These are phyloP conservation scores for Hibiscus tridactylites DNA, from an alignment of 345 rosid species.

Conservation along the genomic window DNA sequence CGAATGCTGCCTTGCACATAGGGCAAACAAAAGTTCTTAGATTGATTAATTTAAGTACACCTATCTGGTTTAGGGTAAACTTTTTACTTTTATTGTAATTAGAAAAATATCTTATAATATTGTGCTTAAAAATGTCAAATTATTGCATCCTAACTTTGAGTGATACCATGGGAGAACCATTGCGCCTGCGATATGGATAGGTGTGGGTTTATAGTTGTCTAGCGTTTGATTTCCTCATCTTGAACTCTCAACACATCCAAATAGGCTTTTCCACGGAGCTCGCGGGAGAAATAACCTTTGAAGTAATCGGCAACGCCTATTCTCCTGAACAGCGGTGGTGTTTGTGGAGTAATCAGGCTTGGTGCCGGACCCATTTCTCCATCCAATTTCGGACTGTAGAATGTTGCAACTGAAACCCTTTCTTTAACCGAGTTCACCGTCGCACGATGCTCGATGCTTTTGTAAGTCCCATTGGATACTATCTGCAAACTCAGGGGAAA, in stretches of 20 bases:
- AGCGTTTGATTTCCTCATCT: neutral
- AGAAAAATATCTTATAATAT: too few species aligned
- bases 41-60: too few species aligned
- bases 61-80: too few species aligned
- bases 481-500: neutral
- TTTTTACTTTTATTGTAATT: too few species aligned
- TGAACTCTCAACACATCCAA: constrained; percentile 10
- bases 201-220: neutral
- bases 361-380: constrained; percentile 14
- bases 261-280: constrained; percentile 5
- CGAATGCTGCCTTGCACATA: too few species aligned
- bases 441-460: constrained; percentile 19
- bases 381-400: constrained; percentile 13
- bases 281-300: neutral
- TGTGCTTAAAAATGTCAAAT: too few species aligned
- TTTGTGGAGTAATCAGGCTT: neutral
- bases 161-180: too few species aligned
- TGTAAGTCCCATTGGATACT: constrained; percentile 18
- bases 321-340: constrained; percentile 15
- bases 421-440: constrained; percentile 10
- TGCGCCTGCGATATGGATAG: too few species aligned
- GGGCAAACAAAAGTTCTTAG: too few species aligned
- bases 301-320: constrained; percentile 12
- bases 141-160: too few species aligned
- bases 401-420: constrained; percentile 10